Evolutionary conservation across 2,329 filamentous ascomycete genomes (phyloP), one percentile per base, ranked within the genome.

Genomic region (Plenodomus tracheiphilus): DNA sequence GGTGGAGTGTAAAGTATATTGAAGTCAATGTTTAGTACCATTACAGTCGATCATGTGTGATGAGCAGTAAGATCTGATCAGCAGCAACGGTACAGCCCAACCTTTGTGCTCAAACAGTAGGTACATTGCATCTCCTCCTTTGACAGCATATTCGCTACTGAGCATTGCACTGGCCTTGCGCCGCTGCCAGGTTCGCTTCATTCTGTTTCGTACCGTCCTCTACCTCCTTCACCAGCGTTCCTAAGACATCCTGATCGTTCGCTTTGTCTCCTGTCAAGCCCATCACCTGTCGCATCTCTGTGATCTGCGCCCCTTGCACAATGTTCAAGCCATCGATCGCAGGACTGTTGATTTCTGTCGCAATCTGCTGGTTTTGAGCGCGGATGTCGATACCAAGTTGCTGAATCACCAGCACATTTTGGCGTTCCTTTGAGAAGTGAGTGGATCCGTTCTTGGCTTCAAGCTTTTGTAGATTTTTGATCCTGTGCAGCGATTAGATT

Each of bases 171-270:
- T 25, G 22, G 5, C 22, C 22, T 10, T 25, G 22, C 22, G 56
- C 56, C 17, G 41, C 51, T 17, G 17, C 36, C 36, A 59, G 30
- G 16, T 62, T 64, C 47, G 41, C 49, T 49, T 48, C 20, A 17
- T 62, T 62, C 52, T 57, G 55, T 22, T 45, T 51, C 41, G 59
- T 64, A 0, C 59, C 55, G 22, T 53, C 50, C 47, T 44, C 38
- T 1, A 61, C 57, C 28, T 56, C 53, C 34, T 48, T 20, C 0
- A 61, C 57, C 34, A 64, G 21, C 15, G 38, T 43, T 5, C 38
- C n/a, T 21, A 64, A 34, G 4, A 51, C 56, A 19, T 32, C 46
- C 21, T n/a, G 19, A 30, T 61, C 55, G 2, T 20, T 28, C 1
- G 20, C 37, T 11, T 32, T 50, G 10, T 25, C 22, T 1, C 52